Percentiles rank a stretch among this genome's conserved stretches.
These are phyloP conservation scores for Laburnicola sp. DNA, from an alignment of 2,329 filamentous ascomycete genomes.

Conservation along the genomic window DNA sequence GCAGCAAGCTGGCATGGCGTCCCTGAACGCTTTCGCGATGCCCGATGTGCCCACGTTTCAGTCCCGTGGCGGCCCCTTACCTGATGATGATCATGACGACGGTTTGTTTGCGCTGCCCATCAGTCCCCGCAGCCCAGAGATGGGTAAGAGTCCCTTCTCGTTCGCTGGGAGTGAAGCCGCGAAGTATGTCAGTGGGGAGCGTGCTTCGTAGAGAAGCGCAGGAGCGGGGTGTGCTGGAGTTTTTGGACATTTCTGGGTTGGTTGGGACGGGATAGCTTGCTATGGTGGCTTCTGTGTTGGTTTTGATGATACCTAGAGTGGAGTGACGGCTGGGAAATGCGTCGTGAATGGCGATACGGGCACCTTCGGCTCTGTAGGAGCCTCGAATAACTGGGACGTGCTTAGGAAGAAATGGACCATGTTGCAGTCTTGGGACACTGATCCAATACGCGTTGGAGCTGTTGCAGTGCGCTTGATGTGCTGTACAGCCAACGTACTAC, in stretches of 20 bases:
- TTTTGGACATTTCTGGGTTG: constrained; percentile 12
- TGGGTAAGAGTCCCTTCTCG: constrained; percentile 79
- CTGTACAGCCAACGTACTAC: no score
- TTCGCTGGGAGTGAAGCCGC: constrained; percentile 49
- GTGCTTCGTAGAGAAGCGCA: constrained; percentile 25
- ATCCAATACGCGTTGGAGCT: no score
- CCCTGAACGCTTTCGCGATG: constrained; percentile 50
- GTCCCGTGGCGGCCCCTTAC: constrained; percentile 37
- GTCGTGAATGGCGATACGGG: neutral
- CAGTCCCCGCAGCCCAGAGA: constrained; percentile 83
- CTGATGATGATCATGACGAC: constrained; percentile 65
- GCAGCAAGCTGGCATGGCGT: constrained; percentile 47
- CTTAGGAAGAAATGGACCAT: constrained; percentile 9
- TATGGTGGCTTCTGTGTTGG: constrained; percentile 12
- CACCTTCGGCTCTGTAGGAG: neutral
- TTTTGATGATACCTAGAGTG: constrained; percentile 32
- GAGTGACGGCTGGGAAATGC: constrained; percentile 16
- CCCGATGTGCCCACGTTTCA: constrained; percentile 32
- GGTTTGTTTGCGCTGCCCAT: constrained; percentile 86
- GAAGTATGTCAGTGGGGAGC: constrained; percentile 37
- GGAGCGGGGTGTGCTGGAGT: constrained; percentile 13
- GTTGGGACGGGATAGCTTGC: constrained; percentile 4
- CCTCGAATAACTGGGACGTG: neutral
- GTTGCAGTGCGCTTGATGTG: no score
- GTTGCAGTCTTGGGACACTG: no score